Evolutionary conservation across 2,329 filamentous ascomycete species (phyloP), one percentile per base, ranked within the genome.

Genomic region (Phialemoniopsis sp.): DNA sequence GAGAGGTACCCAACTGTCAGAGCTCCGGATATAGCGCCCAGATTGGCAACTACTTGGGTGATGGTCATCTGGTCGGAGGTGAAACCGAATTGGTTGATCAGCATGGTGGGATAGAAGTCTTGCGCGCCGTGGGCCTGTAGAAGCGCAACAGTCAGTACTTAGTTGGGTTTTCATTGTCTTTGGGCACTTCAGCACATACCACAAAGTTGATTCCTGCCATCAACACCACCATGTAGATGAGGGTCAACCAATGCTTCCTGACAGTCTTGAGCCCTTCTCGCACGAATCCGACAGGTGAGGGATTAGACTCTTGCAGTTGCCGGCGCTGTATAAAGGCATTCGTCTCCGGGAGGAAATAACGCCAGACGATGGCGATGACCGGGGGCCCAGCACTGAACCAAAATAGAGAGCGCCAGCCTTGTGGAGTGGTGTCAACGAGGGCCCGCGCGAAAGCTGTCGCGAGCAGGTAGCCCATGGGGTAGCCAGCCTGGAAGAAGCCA

Each of bases 151-250:
- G 66, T 58, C 17, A 82, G 56, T 72, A 82, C 6, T 10, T 72
- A 15, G 76, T 80, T 3, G 77, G 77, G 48, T 81, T 81, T 19
- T n/a, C n/a, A 82, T 56, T 49, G 80, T 76, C 58, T 86, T 61
- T 16, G 79, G 85, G 39, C 6, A 26, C 21, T 10, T 26, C 6
- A 10, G 86, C 86, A 56, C 90, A 87, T 14, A 82, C 86, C 85
- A 93, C 89, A 57, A 93, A 94, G 64, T 94, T 95, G 70, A 95
- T 93, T 4, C 88, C 88, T 2, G 87, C 84, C 87, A 94, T 94
- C 30, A 95, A 70, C 15, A 95, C 68, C 7, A 95, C 87, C 41
- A 95, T 70, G 63, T 95, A 95, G 29, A 81, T 67, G 4, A 95
- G 69, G 3, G 94, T 62, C 13, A 88, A 47, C 89, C 89, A 95